Evolutionary conservation across 2,329 filamentous ascomycete species (phyloP).

Genomic region (Alternaria sp.): DNA sequence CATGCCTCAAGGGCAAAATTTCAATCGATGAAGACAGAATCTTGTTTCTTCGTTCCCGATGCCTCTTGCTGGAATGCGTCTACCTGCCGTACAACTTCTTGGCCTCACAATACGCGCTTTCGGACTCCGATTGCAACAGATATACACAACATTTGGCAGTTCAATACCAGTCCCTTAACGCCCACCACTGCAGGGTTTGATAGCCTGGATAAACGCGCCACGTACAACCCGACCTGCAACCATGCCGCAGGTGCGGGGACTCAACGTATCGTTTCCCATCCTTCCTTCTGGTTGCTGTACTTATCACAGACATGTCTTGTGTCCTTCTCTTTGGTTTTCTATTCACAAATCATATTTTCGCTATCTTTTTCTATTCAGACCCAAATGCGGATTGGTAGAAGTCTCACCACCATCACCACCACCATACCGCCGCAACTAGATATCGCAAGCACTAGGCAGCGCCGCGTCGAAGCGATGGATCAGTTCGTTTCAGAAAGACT

Average conservation of each 20-base stretch:
- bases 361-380: constrained; percentile 45
- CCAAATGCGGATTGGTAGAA: constrained; percentile 35
- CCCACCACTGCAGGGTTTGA: background rate
- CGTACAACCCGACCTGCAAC: constrained; percentile 12
- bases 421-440: constrained; percentile 11
- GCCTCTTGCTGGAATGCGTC: background rate
- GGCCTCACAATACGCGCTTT: background rate
- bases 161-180: background rate
- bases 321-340: constrained; percentile 22
- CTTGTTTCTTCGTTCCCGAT: background rate
- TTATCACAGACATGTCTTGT: constrained; percentile 26
- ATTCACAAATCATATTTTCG: constrained; percentile 29
- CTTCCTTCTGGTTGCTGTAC: background rate
- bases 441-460: constrained; percentile 2
- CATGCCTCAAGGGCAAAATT: background rate
- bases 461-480: constrained; percentile 14
- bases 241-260: background rate
- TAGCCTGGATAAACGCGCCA: constrained; percentile 11
- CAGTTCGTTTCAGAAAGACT: constrained; percentile 17
- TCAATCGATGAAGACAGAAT: background rate
- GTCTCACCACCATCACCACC: constrained; percentile 31
- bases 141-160: background rate
- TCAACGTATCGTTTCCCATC: constrained; percentile 1
- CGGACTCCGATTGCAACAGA: background rate
- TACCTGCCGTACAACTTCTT: background rate